phyloP scores from a whole-genome alignment of 2,329 filamentous ascomycete species.

The Exophiala calicioides region DNA sequence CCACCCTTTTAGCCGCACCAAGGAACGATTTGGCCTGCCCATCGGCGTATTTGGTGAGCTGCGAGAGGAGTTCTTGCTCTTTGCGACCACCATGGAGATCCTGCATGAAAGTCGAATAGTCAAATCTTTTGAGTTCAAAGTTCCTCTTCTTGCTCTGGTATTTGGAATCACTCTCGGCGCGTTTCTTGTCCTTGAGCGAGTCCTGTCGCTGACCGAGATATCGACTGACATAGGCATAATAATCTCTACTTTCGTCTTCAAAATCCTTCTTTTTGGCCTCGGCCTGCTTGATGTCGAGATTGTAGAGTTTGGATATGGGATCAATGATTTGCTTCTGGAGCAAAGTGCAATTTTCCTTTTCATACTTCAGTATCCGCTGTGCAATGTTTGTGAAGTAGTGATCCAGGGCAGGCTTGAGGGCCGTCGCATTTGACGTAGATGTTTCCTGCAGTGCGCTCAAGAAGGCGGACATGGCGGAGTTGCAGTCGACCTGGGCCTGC shows the following conservation, averaged over 20 bases:
- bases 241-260: conserved; percentile 97
- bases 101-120: conserved; percentile 99
- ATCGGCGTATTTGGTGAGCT: conserved; percentile 91
- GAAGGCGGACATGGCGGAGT: conserved; percentile 79
- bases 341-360: conserved; percentile 78
- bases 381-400: conserved; percentile 99
- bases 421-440: conserved; percentile 87
- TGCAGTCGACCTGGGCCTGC: conserved; percentile 75
- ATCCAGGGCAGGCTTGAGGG: conserved; percentile 93
- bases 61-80: conserved; percentile 92
- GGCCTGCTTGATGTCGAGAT: conserved; percentile 94
- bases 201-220: conserved; percentile 97
- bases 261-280: conserved; percentile 97
- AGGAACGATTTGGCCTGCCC: conserved; percentile 83
- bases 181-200: conserved; percentile 95
- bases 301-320: conserved; percentile 86
- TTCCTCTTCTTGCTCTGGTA: conserved; percentile 91
- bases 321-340: conserved; percentile 94
- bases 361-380: conserved; percentile 82
- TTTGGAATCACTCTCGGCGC: conserved; percentile 90
- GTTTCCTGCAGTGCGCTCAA: conserved; percentile 85
- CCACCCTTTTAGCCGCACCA: conserved; percentile 80
- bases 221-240: conserved; percentile 90
- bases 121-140: conserved; percentile 96
- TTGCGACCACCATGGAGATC: conserved; percentile 98